Percentiles rank a stretch among this genome's conserved stretches.
These are phyloP conservation scores for Cyberlindnera amylophila DNA, from an alignment of 805 yeast genomes.

Conservation along the genomic window DNA sequence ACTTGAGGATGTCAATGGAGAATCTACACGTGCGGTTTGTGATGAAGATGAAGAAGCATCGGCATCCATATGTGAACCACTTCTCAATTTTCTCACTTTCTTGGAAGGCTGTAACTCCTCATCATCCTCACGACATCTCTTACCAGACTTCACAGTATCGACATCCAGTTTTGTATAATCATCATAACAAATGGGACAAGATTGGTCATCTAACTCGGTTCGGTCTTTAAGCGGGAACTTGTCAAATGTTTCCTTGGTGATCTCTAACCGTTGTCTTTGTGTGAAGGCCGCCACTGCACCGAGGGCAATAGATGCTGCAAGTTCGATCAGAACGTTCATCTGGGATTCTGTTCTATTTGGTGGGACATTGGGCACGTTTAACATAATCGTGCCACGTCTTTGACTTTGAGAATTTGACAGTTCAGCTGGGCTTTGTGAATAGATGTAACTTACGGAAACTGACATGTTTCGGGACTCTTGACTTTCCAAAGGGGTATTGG, in stretches of 20 bases:
- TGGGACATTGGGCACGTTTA: conserved; percentile 66
- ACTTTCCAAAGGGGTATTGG: not conserved
- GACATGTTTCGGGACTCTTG: conserved; percentile 31
- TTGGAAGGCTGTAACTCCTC: conserved; percentile 6
- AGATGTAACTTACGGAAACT: conserved; percentile 38
- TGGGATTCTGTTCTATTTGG: conserved; percentile 52
- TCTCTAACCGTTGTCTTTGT: conserved; percentile 38
- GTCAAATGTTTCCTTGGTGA: conserved; percentile 49
- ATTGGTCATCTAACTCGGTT: conserved; percentile 31
- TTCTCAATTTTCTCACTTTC: too few relatives aligned
- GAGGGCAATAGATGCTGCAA: conserved; percentile 70
- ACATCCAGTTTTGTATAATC: conserved; percentile 23
- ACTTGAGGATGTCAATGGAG: not conserved
- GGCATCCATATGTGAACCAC: not conserved
- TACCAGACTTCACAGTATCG: not conserved
- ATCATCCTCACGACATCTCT: conserved; percentile 23
- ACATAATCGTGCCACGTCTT: conserved; percentile 47
- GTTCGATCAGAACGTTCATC: conserved; percentile 54
- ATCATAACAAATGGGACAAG: conserved; percentile 68
- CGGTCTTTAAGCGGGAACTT: conserved; percentile 39
- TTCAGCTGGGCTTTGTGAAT: conserved; percentile 14
- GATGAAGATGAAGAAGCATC: too few relatives aligned
- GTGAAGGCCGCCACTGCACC: conserved; percentile 50
- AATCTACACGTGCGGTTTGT: too few relatives aligned
- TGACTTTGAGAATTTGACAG: not conserved